Percentiles rank a stretch among this genome's conserved stretches.
phyloP scores from a whole-genome alignment of 306 rosid genomes.

The Citrullus colocynthis region DNA sequence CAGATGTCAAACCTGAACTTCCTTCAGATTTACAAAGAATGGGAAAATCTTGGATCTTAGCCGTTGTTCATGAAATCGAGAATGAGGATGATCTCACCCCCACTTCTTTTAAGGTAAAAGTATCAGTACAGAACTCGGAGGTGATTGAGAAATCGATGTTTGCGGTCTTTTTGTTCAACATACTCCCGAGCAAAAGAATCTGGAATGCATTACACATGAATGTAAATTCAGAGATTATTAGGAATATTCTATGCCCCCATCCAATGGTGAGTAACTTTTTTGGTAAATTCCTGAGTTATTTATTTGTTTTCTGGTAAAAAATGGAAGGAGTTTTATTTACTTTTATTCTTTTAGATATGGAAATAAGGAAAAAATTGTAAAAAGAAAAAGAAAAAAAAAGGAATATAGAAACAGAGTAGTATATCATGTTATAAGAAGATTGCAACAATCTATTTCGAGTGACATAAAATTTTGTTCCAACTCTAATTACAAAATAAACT shows the following conservation, averaged over 20 bases:
- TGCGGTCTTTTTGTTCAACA: slow-evolving; percentile 37
- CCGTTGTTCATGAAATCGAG: slow-evolving; percentile 22
- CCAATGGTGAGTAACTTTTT: slow-evolving; percentile 24
- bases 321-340: background rate
- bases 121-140: slow-evolving; percentile 20
- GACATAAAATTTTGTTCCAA: background rate
- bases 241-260: slow-evolving; percentile 21
- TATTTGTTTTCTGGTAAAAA: background rate
- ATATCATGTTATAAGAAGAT: background rate
- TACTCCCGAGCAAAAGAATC: slow-evolving; percentile 30
- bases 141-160: slow-evolving; percentile 13
- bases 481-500: background rate
- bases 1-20: slow-evolving; percentile 41
- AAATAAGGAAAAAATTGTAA: background rate
- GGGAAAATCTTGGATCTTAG: slow-evolving; percentile 43
- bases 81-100: slow-evolving; percentile 16
- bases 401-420: background rate
- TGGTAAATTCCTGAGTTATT: too few species aligned
- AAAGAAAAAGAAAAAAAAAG: too few species aligned
- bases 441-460: background rate
- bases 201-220: slow-evolving; percentile 46
- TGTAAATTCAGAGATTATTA: slow-evolving; percentile 17
- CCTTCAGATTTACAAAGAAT: slow-evolving; percentile 31
- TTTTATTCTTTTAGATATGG: too few species aligned
- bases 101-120: slow-evolving; percentile 29